Evolutionary conservation across 768 basidiomycete species (phyloP), one percentile per base, ranked within the genome.

Genomic region (Russula earlei): DNA sequence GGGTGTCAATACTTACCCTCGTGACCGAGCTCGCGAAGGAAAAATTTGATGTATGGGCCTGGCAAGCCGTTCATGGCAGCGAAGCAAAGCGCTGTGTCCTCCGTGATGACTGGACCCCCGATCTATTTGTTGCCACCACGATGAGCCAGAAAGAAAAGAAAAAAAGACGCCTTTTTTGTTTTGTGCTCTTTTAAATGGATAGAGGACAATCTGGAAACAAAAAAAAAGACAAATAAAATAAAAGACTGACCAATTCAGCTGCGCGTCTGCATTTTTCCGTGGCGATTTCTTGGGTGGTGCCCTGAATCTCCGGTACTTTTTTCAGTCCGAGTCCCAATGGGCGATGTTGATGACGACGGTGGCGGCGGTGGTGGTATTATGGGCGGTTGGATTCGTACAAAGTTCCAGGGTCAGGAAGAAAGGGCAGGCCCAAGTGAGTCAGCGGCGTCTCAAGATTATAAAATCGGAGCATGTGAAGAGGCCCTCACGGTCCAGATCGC

Each of bases 31-130:
- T 77, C 77, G 42, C 77, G 76, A 69, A 97, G 72, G 69, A 99
- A 99, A 60, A 90, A 76, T 65, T 99, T 99, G 76, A 99, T 94
- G 71, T 95, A 99, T 0, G 95, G 95, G 0, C 96, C 96, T 2
- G 96, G 96, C 4, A 99, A 79, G 0, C 92, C 95, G 19, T 84
- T 80, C 17, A 98, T 74, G 0, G 96, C 93, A 58, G 83, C 81
- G 65, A 91, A 98, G 62, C 86, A 90, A 6, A 99, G 79, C 0
- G 96, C 92, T 0, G 96, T 99, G 67, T 99, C 96, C 72, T 99
- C 91, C 0, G 90, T 92, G 63, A 83, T 82, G 61, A 80, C 81
- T 8, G 83, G 75, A 0, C 76, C 75, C 31, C 76, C 74, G 10
- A 83, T 63, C 71, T 76, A n/a, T n/a, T n/a, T n/a, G n/a, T n/a